Evolutionary conservation across 1,284 basidiomycete genomes (phyloP), one percentile per base, ranked within the genome.

Genomic region (Cryptococcus sp.): DNA sequence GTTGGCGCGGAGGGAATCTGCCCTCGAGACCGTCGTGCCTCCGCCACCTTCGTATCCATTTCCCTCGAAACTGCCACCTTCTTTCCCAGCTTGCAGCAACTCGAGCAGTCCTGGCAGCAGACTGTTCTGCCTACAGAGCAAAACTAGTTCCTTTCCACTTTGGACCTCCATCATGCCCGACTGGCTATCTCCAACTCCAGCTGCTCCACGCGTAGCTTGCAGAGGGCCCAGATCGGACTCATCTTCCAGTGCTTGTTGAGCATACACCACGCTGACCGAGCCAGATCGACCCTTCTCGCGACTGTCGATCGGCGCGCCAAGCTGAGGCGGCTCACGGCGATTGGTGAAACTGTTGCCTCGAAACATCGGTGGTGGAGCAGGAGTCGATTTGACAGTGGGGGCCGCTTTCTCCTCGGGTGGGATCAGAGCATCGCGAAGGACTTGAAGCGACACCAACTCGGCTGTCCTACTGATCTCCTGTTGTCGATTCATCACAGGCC

Each of bases 341-440:
- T 34, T 34, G 29, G 8, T 34, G 8, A 13, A 34, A 34, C 29
- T 34, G 29, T 34, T 34, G 7, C 26, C 23, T 11, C 29, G 16
- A 19, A 29, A n/a, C 26, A 20, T 5, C 11, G 19, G 19, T 16
- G 15, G 15, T 22, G 25, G 22, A n/a, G 39, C 17, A 39, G 26
- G 34, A 47, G 6, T 51, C 3, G 47, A 25, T 26, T 20, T 13
- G 7, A 4, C 45, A 11, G 16, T n/a, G 39, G 41, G 20, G n/a
- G 45, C 54, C 5, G 20, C 5, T 40, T 58, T 63, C 11, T 66
- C 52, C 37, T 67, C 64, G 7, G 56, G 55, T 8, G 64, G 55
- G 23, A 93, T 86, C 48, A 96, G 80, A 0, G 87, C 87, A 66
- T 95, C 90, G 59, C 92, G 89, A 45, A 96, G 80, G 15, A 92